Evolutionary conservation across 192 early-diverging fungal genomes (phyloP).

Genomic region (Gamsiella multidivaricata): DNA sequence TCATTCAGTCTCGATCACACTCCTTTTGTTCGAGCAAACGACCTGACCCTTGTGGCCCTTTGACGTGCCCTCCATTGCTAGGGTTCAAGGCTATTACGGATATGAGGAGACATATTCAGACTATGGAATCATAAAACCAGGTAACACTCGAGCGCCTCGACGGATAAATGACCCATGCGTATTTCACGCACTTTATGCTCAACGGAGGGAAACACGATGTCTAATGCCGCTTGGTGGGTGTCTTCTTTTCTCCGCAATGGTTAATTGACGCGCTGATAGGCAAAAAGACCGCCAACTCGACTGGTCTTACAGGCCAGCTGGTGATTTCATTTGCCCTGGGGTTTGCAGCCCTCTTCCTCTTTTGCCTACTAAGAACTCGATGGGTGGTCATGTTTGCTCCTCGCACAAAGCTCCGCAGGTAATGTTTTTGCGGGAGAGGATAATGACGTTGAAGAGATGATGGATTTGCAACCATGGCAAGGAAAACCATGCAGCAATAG

Average conservation of each 20-base stretch:
- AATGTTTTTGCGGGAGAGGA: background rate
- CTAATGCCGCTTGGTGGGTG: background rate
- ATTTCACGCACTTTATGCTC: too few species aligned
- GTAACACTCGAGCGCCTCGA: too few species aligned
- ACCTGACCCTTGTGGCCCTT: background rate
- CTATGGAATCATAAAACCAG: background rate
- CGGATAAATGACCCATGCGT: too few species aligned
- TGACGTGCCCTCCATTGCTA: too few species aligned
- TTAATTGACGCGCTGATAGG: too few species aligned
- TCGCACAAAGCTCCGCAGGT: conserved; percentile 50
- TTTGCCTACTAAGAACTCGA: conserved; percentile 51
- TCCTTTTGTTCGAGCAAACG: too few species aligned
- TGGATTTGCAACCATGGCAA: background rate
- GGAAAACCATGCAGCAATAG: too few species aligned
- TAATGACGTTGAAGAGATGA: background rate
- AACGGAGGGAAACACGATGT: too few species aligned
- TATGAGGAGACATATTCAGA: background rate
- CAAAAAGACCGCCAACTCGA: conserved; percentile 22
- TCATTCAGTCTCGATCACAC: too few species aligned
- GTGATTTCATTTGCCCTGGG: conserved; percentile 32
- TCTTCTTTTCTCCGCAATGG: background rate
- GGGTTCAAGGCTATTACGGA: conserved; percentile 1
- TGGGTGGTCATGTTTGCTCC: conserved; percentile 58
- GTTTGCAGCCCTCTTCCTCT: conserved; percentile 32
- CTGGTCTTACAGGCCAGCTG: conserved; percentile 48